phyloP scores from a whole-genome alignment of 768 basidiomycete genomes.

The Podaxis sp. region DNA sequence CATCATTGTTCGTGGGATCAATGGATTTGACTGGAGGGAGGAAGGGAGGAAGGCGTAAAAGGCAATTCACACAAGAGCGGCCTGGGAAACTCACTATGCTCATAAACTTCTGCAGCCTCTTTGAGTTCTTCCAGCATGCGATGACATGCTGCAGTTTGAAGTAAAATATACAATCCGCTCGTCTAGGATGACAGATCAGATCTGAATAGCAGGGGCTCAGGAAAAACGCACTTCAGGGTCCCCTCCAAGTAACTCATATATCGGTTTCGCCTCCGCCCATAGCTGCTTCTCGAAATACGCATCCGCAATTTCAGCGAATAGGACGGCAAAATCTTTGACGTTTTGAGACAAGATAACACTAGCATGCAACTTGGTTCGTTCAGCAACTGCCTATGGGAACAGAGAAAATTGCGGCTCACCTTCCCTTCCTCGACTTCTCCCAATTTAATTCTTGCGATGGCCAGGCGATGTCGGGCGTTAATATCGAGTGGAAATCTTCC shows the following conservation, averaged over 20 bases:
- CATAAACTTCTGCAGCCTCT: constrained; percentile 80
- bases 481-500: constrained; percentile 56
- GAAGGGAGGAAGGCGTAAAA: not conserved
- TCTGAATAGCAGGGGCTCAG: not conserved
- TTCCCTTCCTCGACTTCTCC: constrained; percentile 79
- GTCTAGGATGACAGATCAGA: constrained; percentile 41
- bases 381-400: not conserved
- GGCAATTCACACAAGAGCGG: not conserved
- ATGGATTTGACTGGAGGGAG: constrained; percentile 55
- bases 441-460: constrained; percentile 76
- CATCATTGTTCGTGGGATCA: constrained; percentile 74
- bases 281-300: constrained; percentile 74
- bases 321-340: constrained; percentile 66
- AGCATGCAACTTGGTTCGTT: constrained; percentile 62
- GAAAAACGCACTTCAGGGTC: constrained; percentile 59
- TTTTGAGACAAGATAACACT: constrained; percentile 67
- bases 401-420: constrained; percentile 35
- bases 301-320: constrained; percentile 83
- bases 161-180: constrained; percentile 62
- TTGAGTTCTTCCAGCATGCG: constrained; percentile 70
- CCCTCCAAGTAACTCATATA: constrained; percentile 75
- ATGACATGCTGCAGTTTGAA: constrained; percentile 80
- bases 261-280: constrained; percentile 74
- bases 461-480: constrained; percentile 79
- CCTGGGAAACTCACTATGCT: constrained; percentile 56